A percentile compares a stretch with the other conserved stretches of the same genome.
These are phyloP conservation scores for Nelumbo lutea DNA, from an alignment of 164 flowering plant genomes.

Conservation along the genomic window DNA sequence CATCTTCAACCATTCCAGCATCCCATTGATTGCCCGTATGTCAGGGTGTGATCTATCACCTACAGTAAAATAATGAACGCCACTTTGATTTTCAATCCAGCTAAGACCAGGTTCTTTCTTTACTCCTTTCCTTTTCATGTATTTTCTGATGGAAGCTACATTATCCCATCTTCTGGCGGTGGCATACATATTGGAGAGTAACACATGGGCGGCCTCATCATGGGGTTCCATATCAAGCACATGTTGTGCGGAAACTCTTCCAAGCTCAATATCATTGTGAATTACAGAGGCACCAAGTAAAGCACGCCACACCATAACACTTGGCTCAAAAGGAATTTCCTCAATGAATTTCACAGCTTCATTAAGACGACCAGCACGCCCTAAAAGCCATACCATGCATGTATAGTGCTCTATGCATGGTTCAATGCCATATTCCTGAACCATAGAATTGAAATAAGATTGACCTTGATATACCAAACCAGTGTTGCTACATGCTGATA, in stretches of 20 bases:
- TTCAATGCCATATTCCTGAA: conserved; percentile 45
- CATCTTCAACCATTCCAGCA: conserved; percentile 69
- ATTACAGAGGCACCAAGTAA: conserved; percentile 79
- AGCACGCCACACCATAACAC: conserved; percentile 89
- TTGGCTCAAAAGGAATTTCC: conserved; percentile 65
- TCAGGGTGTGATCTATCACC: conserved; percentile 78
- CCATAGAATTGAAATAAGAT: conserved; percentile 61
- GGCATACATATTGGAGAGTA: conserved; percentile 83
- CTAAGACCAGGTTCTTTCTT: conserved; percentile 89
- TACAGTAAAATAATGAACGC: conserved; percentile 60
- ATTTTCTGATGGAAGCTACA: conserved; percentile 59
- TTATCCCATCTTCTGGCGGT: conserved; percentile 60
- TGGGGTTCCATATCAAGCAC: conserved; percentile 78
- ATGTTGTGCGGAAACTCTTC: conserved; percentile 47
- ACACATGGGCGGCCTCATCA: conserved; percentile 68
- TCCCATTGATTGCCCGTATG: conserved; percentile 50
- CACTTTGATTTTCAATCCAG: conserved; percentile 77
- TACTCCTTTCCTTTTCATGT: conserved; percentile 70
- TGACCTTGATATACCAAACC: conserved; percentile 60
- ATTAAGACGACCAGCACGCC: conserved; percentile 58
- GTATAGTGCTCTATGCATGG: conserved; percentile 87
- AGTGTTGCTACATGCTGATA: conserved; percentile 80
- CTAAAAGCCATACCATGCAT: conserved; percentile 86
- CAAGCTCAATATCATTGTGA: conserved; percentile 70
- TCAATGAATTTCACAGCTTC: conserved; percentile 63